Evolutionary conservation across 805 yeast genomes (phyloP), one percentile per base, ranked within the genome.

Genomic region (Kuraishia hungarica): DNA sequence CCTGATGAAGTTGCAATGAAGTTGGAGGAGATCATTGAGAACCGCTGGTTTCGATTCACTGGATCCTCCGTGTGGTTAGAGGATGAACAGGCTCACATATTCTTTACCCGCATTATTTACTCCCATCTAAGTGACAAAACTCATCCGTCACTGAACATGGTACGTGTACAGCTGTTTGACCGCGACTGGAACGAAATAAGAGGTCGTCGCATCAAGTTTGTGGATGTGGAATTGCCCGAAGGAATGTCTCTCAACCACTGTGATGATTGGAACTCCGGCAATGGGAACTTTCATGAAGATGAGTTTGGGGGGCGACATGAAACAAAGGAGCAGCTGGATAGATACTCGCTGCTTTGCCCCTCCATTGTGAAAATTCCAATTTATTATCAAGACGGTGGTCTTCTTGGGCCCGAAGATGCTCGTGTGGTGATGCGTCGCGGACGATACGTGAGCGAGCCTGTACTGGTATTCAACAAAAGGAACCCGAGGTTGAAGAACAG

Each of bases 1-100:
- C 46, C 19, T 3, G 52, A 48, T 19, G 55, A 53, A 48, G 22
- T 22, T 24, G 49, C 21, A 7, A 39, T 53, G 52, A n/a, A 8
- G 11, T 22, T 35, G 43, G 24, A 21, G 28, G 55, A 49, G 8
- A 50, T 49, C 13, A 22, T 46, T 17, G 29, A 28, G 19, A 52
- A 26, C 10, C 50, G 52, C 7, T 81, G 83, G 83, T 76, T 63
- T 57, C 68, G 74, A 54, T 72, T 78, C 54, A 77, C 82, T 6
- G 82, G 82, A 1, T 73, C 81, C 1, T 72, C 80, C 1, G 79
- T 79, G 19, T 80, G 82, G 82, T 62, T 81, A 29, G 75, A 74
- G 51, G 74, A 74, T 46, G 79, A 78, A 59, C 77, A 78, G 24
- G 73, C 77, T 19, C 82, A 79, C 63, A 63, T 76, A 56, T 68